Evolutionary conservation across 2,329 filamentous ascomycete genomes (phyloP).

Genomic region (Fusarium sp.): DNA sequence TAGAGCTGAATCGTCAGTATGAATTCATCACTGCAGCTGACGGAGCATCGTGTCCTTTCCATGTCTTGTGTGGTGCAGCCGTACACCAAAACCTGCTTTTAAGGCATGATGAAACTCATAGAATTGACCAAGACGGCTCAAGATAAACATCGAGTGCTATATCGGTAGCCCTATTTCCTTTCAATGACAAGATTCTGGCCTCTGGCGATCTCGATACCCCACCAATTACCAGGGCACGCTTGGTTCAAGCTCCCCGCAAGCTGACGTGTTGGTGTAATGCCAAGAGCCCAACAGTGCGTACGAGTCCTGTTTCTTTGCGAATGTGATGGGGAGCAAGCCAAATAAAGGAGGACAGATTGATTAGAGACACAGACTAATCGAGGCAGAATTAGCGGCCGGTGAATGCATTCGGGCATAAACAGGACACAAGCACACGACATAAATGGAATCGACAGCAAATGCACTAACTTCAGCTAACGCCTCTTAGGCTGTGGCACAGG

Average conservation of each 20-base stretch:
- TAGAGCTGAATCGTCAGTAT: conserved; percentile 6
- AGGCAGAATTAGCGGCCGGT: neutral
- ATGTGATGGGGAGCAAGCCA: neutral
- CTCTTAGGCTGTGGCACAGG: conserved; percentile 10
- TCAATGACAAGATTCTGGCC: conserved; percentile 11
- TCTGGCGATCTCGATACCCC: conserved; percentile 33
- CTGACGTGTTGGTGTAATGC: conserved; percentile 29
- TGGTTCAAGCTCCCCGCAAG: conserved; percentile 20
- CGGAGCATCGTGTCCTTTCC: neutral
- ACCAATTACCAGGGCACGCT: conserved; percentile 12
- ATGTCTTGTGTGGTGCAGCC: neutral
- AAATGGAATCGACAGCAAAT: neutral
- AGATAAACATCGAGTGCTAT: neutral
- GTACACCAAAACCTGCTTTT: conserved; percentile 24
- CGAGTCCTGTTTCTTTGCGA: conserved; percentile 6
- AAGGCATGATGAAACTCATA: conserved; percentile 3
- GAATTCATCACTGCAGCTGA: conserved; percentile 2
- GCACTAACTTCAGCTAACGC: conserved; percentile 19
- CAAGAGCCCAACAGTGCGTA: conserved; percentile 3
- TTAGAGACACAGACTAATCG: neutral
- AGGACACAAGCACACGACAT: neutral
- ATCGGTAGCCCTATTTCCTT: neutral
- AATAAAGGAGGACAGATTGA: neutral
- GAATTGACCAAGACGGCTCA: neutral
- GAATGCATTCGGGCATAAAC: conserved; percentile 5